Percentiles rank a stretch among this genome's conserved stretches.
These are phyloP conservation scores for Zoysia japonica DNA, from an alignment of 176 grass and related monocot species.

Conservation along the genomic window DNA sequence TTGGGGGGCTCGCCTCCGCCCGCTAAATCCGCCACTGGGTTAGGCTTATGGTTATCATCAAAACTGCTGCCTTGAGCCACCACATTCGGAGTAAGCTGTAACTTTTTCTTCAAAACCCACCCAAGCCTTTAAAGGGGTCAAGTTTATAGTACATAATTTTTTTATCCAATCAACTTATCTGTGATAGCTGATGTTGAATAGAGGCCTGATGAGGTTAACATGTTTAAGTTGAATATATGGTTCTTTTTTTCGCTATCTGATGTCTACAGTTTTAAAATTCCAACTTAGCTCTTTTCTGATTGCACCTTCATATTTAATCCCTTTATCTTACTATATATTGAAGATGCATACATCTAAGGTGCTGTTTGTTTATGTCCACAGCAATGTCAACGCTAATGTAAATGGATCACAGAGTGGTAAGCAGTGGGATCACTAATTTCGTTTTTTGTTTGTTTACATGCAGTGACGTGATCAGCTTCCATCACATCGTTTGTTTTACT, in stretches of 20 bases:
- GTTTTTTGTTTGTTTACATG: too few species aligned
- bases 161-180: not conserved
- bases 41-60: not conserved
- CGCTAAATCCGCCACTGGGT: not conserved
- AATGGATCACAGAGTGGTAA: too few species aligned
- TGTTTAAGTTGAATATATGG: too few species aligned
- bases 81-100: conserved; percentile 18
- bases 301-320: not conserved
- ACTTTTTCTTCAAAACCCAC: not conserved
- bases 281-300: not conserved
- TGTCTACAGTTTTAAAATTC: not conserved
- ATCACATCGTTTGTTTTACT: too few species aligned
- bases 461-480: too few species aligned
- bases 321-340: not conserved
- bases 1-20: too few species aligned
- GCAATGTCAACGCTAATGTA: too few species aligned
- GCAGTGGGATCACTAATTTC: too few species aligned
- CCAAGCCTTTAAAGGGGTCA: not conserved
- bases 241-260: not conserved
- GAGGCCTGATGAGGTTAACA: not conserved
- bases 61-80: conserved; percentile 1
- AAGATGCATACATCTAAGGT: conserved; percentile 18
- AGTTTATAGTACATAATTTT: not conserved
- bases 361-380: too few species aligned
- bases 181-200: not conserved